Percentiles rank a stretch among this genome's conserved stretches.
Conservation (phyloP, 2,329 filamentous ascomycete genomes). For the Cryphonectria japonica region DNA sequence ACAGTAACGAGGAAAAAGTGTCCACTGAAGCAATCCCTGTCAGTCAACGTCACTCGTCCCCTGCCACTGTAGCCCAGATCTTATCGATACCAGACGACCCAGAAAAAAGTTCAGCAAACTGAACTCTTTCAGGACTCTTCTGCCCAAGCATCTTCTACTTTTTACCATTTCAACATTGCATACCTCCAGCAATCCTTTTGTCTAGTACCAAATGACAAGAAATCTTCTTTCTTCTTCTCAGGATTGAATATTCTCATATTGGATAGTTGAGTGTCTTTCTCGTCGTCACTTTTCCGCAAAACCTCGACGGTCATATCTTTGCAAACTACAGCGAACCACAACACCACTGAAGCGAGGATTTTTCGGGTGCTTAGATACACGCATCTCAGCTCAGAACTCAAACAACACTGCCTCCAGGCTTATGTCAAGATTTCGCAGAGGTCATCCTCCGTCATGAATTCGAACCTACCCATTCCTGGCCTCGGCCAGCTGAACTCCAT, state of each 20-base stretch:
- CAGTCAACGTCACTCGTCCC: slow-evolving; percentile 16
- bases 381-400: neutral
- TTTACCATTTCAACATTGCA: neutral
- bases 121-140: neutral
- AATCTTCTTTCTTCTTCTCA: neutral
- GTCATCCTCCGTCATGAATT: slow-evolving; percentile 20
- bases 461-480: slow-evolving; percentile 36
- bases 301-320: neutral
- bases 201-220: neutral
- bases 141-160: neutral
- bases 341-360: neutral
- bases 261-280: neutral
- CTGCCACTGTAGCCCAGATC: neutral
- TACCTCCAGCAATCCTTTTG: neutral
- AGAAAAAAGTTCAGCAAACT: slow-evolving; percentile 21
- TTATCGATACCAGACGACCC: slow-evolving; percentile 14
- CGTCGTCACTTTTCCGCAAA: neutral
- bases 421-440: neutral
- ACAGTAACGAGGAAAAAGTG: neutral
- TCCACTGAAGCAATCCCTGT: slow-evolving; percentile 9
- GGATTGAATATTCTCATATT: neutral
- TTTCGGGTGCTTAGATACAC: neutral
- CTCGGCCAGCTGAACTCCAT: slow-evolving; percentile 36
- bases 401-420: no score
- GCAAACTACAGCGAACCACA: neutral